These are phyloP conservation scores for Kluyveromyces wickerhamii DNA, from an alignment of 805 yeast genomes.

Conservation along the genomic window DNA sequence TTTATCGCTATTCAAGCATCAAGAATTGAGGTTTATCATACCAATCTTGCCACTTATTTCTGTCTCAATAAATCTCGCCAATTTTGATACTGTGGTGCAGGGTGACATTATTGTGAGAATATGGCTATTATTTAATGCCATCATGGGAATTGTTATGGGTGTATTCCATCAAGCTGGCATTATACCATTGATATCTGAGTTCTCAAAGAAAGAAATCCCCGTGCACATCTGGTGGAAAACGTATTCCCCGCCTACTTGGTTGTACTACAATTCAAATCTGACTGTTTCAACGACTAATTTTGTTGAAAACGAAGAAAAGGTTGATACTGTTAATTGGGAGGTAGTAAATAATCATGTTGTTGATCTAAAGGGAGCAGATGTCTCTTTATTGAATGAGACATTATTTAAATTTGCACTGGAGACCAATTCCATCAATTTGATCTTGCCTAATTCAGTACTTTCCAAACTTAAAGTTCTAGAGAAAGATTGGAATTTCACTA, in stretches of 20 bases:
- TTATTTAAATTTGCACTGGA: slow-evolving; percentile 12
- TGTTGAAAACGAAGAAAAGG: slow-evolving; percentile 16
- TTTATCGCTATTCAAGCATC: slow-evolving; percentile 79
- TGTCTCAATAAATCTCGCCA: slow-evolving; percentile 45
- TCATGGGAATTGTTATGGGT: slow-evolving; percentile 64
- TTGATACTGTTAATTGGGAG: slow-evolving; percentile 14
- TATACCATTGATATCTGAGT: slow-evolving; percentile 48
- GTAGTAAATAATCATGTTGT: slow-evolving; percentile 25
- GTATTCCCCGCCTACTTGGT: slow-evolving; percentile 89
- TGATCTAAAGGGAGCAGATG: slow-evolving; percentile 41
- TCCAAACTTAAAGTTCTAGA: slow-evolving; percentile 13
- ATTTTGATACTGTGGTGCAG: slow-evolving; percentile 13
- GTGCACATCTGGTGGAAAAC: slow-evolving; percentile 86
- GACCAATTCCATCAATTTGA: slow-evolving; percentile 9
- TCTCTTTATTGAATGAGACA: slow-evolving; percentile 18
- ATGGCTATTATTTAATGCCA: slow-evolving; percentile 61
- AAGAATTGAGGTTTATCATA: slow-evolving; percentile 79
- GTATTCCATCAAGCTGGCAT: slow-evolving; percentile 87
- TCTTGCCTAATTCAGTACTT: slow-evolving; percentile 21
- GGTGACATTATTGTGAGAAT: slow-evolving; percentile 17
- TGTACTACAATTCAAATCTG: slow-evolving; percentile 34
- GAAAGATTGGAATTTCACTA: slow-evolving; percentile 3
- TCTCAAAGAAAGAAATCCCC: slow-evolving; percentile 26
- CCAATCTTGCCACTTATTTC: slow-evolving; percentile 71
- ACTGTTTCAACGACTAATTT: slow-evolving; percentile 18